phyloP scores from a whole-genome alignment of 495 filamentous ascomycete genomes.

The Glutinoglossum americanum region DNA sequence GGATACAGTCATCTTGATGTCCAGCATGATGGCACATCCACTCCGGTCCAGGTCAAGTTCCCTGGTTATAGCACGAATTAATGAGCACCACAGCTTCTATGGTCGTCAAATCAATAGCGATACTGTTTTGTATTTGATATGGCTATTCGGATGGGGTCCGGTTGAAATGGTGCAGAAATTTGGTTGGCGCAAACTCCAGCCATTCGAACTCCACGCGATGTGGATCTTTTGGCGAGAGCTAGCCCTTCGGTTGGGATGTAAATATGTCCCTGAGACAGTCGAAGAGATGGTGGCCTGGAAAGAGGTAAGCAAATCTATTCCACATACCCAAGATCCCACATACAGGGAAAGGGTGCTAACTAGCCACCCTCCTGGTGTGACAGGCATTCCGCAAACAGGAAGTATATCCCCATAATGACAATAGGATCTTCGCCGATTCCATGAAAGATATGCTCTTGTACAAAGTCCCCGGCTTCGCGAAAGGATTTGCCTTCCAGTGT shows the following conservation, averaged over 20 bases:
- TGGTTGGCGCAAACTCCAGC: constrained; percentile 12
- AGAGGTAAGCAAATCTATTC: constrained; percentile 1
- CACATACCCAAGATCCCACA: background rate
- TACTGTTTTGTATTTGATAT: constrained; percentile 10
- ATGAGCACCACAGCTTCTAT: constrained; percentile 12
- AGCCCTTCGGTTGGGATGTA: constrained; percentile 9
- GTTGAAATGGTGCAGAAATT: constrained; percentile 10
- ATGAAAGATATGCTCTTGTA: constrained; percentile 9
- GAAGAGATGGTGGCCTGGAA: constrained; percentile 5
- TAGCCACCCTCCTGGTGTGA: background rate
- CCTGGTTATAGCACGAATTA: constrained; percentile 11
- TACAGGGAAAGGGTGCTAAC: background rate
- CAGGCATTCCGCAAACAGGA: constrained; percentile 4
- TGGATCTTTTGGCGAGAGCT: constrained; percentile 10
- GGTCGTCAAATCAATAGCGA: constrained; percentile 13
- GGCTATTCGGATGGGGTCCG: constrained; percentile 3
- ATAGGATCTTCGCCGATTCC: constrained; percentile 5
- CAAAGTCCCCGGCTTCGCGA: constrained; percentile 5
- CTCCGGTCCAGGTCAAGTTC: constrained; percentile 7
- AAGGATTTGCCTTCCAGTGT: constrained; percentile 5
- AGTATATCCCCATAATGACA: background rate
- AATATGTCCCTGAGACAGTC: constrained; percentile 7
- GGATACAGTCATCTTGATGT: constrained; percentile 12
- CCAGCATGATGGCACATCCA: constrained; percentile 9
- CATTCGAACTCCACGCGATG: constrained; percentile 11